Evolutionary conservation across 257 asterid species (phyloP).

Genomic region (Haberlea rhodopensis): DNA sequence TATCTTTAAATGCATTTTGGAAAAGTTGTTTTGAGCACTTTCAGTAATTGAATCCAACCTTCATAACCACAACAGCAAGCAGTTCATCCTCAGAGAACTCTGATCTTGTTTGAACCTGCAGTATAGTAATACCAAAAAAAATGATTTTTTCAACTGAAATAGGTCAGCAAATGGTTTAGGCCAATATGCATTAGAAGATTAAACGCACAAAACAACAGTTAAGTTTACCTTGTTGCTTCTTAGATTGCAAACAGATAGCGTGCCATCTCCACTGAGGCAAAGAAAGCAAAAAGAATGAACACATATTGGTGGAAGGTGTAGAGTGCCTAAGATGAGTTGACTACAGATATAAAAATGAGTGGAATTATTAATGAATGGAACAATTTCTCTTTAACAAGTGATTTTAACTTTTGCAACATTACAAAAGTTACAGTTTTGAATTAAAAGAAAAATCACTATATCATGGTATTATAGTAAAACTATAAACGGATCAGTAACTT

Average conservation of each 20-base stretch:
- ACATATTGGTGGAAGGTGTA: not conserved
- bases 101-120: constrained; percentile 79
- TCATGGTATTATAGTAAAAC: not conserved
- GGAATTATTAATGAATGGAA: too few relatives aligned
- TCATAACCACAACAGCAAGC: constrained; percentile 89
- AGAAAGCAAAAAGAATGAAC: constrained; percentile 13
- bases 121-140: constrained; percentile 12
- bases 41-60: constrained; percentile 46
- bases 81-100: constrained; percentile 94
- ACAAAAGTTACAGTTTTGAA: constrained; percentile 6
- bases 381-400: not conserved
- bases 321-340: not conserved
- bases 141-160: constrained; percentile 8
- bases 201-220: constrained; percentile 22
- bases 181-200: constrained; percentile 11
- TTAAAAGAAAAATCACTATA: not conserved
- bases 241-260: constrained; percentile 85
- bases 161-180: constrained; percentile 3
- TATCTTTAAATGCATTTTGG: constrained; percentile 15
- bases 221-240: constrained; percentile 77
- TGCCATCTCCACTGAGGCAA: constrained; percentile 83
- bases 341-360: not conserved
- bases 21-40: constrained; percentile 15
- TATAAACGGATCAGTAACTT: not conserved
- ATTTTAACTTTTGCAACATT: not conserved